Conservation (phyloP, 2,329 filamentous ascomycete species). For the Aurifilum marmelostoma region DNA sequence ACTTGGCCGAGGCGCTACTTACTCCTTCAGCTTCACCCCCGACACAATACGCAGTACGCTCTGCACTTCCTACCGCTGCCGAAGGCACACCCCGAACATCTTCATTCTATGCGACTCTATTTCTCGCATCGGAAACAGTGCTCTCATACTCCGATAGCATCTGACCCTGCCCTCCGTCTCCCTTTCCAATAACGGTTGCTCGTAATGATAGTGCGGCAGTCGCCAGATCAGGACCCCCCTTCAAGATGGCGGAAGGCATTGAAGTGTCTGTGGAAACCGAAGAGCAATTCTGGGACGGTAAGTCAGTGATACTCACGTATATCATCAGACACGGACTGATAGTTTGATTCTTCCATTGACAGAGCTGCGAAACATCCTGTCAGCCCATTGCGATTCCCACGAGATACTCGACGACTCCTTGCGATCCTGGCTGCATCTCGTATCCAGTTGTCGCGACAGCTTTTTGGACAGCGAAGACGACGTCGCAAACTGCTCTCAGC, state of each 20-base stretch:
- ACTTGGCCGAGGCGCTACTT: slow-evolving; percentile 3
- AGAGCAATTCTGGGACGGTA: slow-evolving; percentile 89
- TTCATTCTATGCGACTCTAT: not conserved
- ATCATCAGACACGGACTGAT: slow-evolving; percentile 14
- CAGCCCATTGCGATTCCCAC: slow-evolving; percentile 52
- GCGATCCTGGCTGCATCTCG: slow-evolving; percentile 80
- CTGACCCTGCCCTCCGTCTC: not conserved
- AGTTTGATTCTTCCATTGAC: not conserved
- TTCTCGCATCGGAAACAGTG: not conserved
- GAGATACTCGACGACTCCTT: slow-evolving; percentile 79
- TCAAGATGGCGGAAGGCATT: slow-evolving; percentile 63
- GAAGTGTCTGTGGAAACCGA: slow-evolving; percentile 76
- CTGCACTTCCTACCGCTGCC: not conserved
- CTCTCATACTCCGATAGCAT: not conserved
- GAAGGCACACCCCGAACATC: not conserved
- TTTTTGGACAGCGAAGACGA: slow-evolving; percentile 79
- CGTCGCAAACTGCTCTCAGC: slow-evolving; percentile 77
- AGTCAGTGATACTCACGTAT: slow-evolving; percentile 32
- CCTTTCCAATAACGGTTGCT: slow-evolving; percentile 15
- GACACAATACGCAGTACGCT: not conserved
- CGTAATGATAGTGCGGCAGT: slow-evolving; percentile 27
- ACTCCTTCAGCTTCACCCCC: not conserved
- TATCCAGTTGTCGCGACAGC: slow-evolving; percentile 74
- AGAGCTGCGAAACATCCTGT: slow-evolving; percentile 55
- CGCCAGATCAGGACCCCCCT: slow-evolving; percentile 20